These are phyloP conservation scores for Euphorbia pulcherrima DNA, from an alignment of 345 rosid genomes.

Conservation along the genomic window DNA sequence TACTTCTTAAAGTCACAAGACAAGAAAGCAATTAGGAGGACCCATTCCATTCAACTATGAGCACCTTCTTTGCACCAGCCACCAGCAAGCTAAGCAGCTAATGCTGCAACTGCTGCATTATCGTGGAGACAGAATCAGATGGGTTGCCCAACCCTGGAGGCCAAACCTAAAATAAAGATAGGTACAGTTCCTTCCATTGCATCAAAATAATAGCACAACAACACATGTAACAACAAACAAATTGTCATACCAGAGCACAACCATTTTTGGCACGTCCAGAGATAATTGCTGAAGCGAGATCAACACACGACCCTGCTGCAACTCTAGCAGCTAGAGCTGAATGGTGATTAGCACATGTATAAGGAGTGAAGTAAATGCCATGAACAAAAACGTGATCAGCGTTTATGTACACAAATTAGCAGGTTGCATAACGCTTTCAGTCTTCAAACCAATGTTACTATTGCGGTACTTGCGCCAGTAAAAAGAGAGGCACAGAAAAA, in stretches of 20 bases:
- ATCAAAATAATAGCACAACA: background rate
- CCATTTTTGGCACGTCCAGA: conserved; percentile 80
- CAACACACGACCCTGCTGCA: conserved; percentile 97
- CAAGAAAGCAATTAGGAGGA: conserved; percentile 20
- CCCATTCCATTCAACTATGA: conserved; percentile 92
- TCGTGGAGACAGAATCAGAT: conserved; percentile 99
- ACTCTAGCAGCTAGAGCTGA: conserved; percentile 97
- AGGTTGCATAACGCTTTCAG: background rate
- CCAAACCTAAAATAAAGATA: conserved; percentile 55
- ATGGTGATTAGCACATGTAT: conserved; percentile 95
- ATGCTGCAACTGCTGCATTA: conserved; percentile 95
- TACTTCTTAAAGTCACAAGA: background rate
- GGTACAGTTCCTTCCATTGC: conserved; percentile 5
- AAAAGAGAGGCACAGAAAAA: background rate
- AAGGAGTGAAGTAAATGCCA: conserved; percentile 91
- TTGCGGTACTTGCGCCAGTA: background rate
- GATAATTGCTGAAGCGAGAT: conserved; percentile 79
- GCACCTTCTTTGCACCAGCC: conserved; percentile 94
- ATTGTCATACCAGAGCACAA: conserved; percentile 79
- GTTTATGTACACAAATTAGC: background rate
- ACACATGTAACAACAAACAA: background rate
- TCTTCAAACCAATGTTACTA: background rate
- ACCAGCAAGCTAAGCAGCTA: conserved; percentile 88
- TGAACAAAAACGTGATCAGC: background rate
- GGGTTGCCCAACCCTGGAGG: conserved; percentile 91